Conservation (phyloP, 345 rosid genomes). For the Clarkia xantiana region DNA sequence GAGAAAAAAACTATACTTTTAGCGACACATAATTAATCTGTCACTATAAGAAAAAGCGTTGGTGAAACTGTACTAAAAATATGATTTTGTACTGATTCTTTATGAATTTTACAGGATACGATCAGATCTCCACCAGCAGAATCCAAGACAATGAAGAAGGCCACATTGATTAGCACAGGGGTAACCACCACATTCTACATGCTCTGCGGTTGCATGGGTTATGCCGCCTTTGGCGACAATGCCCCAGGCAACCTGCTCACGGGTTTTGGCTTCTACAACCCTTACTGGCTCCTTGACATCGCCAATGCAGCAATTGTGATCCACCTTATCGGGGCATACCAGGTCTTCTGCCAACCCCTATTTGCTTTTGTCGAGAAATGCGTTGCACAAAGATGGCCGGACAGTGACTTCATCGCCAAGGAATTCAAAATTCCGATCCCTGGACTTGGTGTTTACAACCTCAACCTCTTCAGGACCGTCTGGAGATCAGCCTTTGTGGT, state of each 20-base stretch:
- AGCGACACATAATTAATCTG: no score
- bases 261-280: conserved; percentile 47
- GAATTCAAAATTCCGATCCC: conserved; percentile 26
- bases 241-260: conserved; percentile 50
- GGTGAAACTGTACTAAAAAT: no score
- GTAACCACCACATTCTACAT: conserved; percentile 38
- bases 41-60: no score
- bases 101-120: conserved; percentile 20
- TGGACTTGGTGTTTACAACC: conserved; percentile 13
- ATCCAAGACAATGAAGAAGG: conserved; percentile 38
- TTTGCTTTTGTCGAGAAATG: conserved; percentile 38
- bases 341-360: conserved; percentile 44
- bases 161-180: conserved; percentile 23
- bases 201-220: conserved; percentile 51
- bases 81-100: neutral
- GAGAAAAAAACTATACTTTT: conserved; percentile 13
- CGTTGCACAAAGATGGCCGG: conserved; percentile 19
- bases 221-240: conserved; percentile 42
- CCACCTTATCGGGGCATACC: conserved; percentile 55
- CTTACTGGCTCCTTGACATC: conserved; percentile 49
- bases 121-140: conserved; percentile 35
- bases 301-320: conserved; percentile 45
- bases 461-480: conserved; percentile 31
- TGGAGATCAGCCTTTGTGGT: conserved; percentile 39
- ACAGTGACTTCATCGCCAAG: conserved; percentile 19